Base-by-base conservation (phyloP, 2,329 filamentous ascomycete genomes). In the Dothistroma pini region DNA sequence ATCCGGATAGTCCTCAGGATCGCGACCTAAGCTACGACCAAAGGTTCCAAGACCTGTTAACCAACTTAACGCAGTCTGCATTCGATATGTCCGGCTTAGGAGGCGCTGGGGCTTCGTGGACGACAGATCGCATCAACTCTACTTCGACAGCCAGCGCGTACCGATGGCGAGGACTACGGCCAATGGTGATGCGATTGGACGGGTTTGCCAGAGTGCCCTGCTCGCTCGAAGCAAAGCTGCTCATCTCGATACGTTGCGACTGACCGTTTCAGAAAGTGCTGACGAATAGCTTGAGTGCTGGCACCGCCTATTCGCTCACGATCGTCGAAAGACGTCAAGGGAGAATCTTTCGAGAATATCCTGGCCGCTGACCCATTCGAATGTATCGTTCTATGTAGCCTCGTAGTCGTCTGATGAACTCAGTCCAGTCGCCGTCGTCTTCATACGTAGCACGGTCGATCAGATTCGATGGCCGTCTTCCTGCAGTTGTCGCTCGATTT, bases 401-500 rank as follows among this genome's bases (percentile, higher is more conserved):
- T 35, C 44, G 54, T 11, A 65, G 61, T 44, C 60, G 60, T 19
- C 3, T 4, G 41, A 66, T 61, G 44, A 60, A 67, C 10, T 55
- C 51, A 2, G 12, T n/a, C 64, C 61, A 68, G 31, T 63, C 57
- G 9, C 47, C 51, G 22, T 67, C 60, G 41, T 52, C 62, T 21
- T 49, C 32, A 55, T 67, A 68, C 8, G 55, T 64, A 19, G 61
- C 63, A 31, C 66, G 59, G 41, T 68, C 66, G 49, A 67, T 63
- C 21, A 68, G 34, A 55, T 62, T 21, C 60, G 49, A 47, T 65
- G 60, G 19, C 48, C 59, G 29, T 66, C 64, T 22, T 51, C 48
- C 59, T 64, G 60, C 2, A 68, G 47, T 29, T 61, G 54, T 8
- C 62, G 41, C 51, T 68, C 60, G 35, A 65, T 57, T 25, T 58